Evolutionary conservation across 78 protist genomes (phyloP), one percentile per base, ranked within the genome.

Genomic region (Dictyostelium citrinum): DNA sequence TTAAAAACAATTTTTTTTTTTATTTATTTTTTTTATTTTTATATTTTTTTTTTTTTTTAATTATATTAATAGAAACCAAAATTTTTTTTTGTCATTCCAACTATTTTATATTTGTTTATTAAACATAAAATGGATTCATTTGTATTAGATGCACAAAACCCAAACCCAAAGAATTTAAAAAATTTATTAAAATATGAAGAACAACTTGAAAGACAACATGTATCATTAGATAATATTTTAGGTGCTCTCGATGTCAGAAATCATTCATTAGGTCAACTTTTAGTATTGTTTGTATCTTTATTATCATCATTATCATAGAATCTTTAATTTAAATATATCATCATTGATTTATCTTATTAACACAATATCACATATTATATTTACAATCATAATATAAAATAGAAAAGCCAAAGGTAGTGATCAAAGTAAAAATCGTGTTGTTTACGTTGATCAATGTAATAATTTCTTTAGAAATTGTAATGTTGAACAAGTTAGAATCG

Each of bases 231-330:
- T 76, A 45, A 81, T 11, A 29, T 80, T 41, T 61, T 91, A 11
- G 51, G 37, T 22, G 60, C 71, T 20, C 45, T 91, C 14, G 95
- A 91, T 61, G 61, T 90, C 1, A 81, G 37, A 51, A 17, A n/a
- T 17, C 83, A 91, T 9, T 82, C 95, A 17, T 27, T 91, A 12
- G 95, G 91, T 58, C 84, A 83, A 17, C 90, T 84, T 37, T 83
- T 60, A 74, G 88, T 91, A 16, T 82, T 91, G 95, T 91, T 72
- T 71, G 90, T 91, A 31, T 43, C 5, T 39, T 11, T n/a, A 24
- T 20, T 16, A 20, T 16, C 10, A 43, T 43, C 10, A 43, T 43
- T 10, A 10, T 14, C 20, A 41, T 43, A 43, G 9, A 43, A 5
- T 39, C n/a, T 1, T 11, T 55, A 14, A 9, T 67, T 0, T 76